Evolutionary conservation across 2,329 filamentous ascomycete genomes (phyloP), one percentile per base, ranked within the genome.

Genomic region (Trichoderma polysporum): DNA sequence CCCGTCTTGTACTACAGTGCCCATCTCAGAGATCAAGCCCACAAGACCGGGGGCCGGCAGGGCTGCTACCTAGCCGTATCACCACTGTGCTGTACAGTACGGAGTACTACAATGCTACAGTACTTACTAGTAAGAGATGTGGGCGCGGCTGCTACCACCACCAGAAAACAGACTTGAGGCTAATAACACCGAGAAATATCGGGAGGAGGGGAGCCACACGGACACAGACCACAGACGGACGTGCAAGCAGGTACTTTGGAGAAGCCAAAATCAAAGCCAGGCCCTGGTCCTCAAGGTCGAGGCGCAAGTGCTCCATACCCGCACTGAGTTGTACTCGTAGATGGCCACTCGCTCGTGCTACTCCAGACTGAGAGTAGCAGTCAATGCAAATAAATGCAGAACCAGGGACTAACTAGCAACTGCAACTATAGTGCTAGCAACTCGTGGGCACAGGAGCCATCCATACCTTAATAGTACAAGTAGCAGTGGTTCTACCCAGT

Each of bases 301-400:
- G 29, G 35, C 13, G 53, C 53, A 37, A 57, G 53, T 41, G n/a
- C 53, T 33, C 31, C 53, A 41, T 39, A 57, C 45, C 19, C 13
- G 45, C 17, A n/a, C n/a, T n/a, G n/a, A n/a, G n/a, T n/a, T n/a
- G n/a, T n/a, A n/a, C n/a, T n/a, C n/a, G n/a, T n/a, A n/a, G n/a
- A 22, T 25, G 37, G 19, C 25, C 47, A 29, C 33, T 49, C 33
- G 5, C 25, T 54, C 2, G 35, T 63, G 47, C 49, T 63, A 63
- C 60, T 63, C 60, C 60, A 63, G 60, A 63, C 60, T 63, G 60
- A 52, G 60, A 45, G 60, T 52, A 31, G 49, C 25, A 45, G 37
- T 54, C 58, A 61, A 61, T 61, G 58, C 60, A 63, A 45, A 45
- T 19, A 45, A 22, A 63, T 63, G 60, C 60, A 63, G 60, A 63